Percentiles rank a stretch among this genome's conserved stretches.
phyloP scores from a whole-genome alignment of 257 asterid genomes.

The Salvia splendens region DNA sequence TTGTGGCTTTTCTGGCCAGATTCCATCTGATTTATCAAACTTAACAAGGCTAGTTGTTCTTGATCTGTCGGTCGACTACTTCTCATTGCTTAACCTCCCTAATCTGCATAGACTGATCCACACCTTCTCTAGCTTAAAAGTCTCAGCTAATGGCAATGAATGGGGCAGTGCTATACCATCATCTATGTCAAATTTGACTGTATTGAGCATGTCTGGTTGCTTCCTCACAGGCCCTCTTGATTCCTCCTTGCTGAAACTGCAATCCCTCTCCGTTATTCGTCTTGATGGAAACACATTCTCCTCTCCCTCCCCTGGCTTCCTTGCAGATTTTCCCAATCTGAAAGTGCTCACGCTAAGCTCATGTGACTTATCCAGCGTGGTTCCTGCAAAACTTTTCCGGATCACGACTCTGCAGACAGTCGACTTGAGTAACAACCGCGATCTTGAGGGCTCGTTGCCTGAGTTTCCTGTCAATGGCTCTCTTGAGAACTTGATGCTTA shows the following conservation, averaged over 20 bases:
- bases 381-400: slow-evolving; percentile 48
- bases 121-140: slow-evolving; percentile 32
- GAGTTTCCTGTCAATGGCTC: slow-evolving; percentile 49
- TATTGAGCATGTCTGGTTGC: slow-evolving; percentile 49
- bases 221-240: slow-evolving; percentile 45
- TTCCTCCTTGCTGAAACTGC: slow-evolving; percentile 41
- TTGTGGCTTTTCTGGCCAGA: slow-evolving; percentile 45
- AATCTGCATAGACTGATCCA: slow-evolving; percentile 35
- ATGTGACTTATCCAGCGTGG: slow-evolving; percentile 39
- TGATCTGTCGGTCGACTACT: slow-evolving; percentile 38
- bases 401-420: slow-evolving; percentile 41
- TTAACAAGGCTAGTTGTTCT: slow-evolving; percentile 44
- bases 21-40: slow-evolving; percentile 40
- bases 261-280: slow-evolving; percentile 42
- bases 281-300: slow-evolving; percentile 45
- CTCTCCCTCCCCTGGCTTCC: slow-evolving; percentile 43
- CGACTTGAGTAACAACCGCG: slow-evolving; percentile 40
- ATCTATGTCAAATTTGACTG: slow-evolving; percentile 40
- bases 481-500: slow-evolving; percentile 44
- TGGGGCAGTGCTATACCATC: slow-evolving; percentile 51
- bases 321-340: slow-evolving; percentile 46
- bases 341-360: slow-evolving; percentile 35
- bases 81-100: slow-evolving; percentile 37
- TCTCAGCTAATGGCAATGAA: slow-evolving; percentile 40
- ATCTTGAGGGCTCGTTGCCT: slow-evolving; percentile 55